A percentile compares a stretch with the other conserved stretches of the same genome.
Evolutionary conservation across 768 basidiomycete genomes (phyloP).

Genomic region (Kwoniella shandongensis): DNA sequence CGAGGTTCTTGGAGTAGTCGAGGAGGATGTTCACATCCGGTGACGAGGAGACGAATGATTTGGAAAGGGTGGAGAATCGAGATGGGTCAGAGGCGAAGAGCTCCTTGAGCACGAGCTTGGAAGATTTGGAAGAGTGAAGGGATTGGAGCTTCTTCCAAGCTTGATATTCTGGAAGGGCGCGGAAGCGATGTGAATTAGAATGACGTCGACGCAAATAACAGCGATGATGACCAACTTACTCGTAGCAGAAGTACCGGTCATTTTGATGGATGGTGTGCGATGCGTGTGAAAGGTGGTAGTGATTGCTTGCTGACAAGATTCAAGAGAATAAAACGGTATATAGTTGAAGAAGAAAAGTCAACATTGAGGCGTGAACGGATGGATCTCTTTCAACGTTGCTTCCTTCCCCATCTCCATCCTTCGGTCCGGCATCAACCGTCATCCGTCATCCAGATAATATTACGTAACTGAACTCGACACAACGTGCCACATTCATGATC

Average conservation of each 20-base stretch:
- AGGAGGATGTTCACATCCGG: slow-evolving; percentile 75
- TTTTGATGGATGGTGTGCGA: slow-evolving; percentile 20
- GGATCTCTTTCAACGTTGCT: no score
- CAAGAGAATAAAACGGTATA: not conserved
- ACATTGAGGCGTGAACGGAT: no score
- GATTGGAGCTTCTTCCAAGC: slow-evolving; percentile 88
- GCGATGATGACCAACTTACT: slow-evolving; percentile 29
- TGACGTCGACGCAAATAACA: not conserved
- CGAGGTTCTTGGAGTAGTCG: slow-evolving; percentile 95
- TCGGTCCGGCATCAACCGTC: no score
- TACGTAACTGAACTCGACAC: no score
- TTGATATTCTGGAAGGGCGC: slow-evolving; percentile 67
- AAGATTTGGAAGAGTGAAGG: slow-evolving; percentile 70
- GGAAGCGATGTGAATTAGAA: not conserved
- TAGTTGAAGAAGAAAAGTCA: slow-evolving; percentile 11
- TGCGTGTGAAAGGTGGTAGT: not conserved
- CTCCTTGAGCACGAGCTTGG: slow-evolving; percentile 80
- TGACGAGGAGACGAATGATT: slow-evolving; percentile 71
- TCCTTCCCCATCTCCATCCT: no score
- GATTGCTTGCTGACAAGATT: not conserved
- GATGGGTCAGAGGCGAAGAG: slow-evolving; percentile 85
- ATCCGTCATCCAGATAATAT: no score
- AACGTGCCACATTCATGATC: no score
- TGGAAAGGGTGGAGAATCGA: slow-evolving; percentile 68
- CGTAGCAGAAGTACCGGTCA: slow-evolving; percentile 48